phyloP scores from a whole-genome alignment of 345 rosid species.

The Heritiera fomes region DNA sequence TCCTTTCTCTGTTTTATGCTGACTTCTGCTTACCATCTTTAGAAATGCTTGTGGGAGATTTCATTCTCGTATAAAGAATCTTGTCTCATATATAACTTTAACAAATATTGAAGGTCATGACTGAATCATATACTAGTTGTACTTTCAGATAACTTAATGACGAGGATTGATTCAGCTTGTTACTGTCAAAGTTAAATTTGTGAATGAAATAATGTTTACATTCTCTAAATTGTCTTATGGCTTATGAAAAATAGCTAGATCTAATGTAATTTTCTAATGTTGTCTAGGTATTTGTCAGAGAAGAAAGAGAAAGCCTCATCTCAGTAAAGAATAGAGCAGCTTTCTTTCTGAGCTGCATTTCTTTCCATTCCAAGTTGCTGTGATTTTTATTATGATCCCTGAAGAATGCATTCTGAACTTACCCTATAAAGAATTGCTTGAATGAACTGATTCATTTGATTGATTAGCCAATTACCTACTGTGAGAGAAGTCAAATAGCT shows the following conservation, averaged over 20 bases:
- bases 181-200: background rate
- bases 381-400: slow-evolving; percentile 16
- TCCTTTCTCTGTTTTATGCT: background rate
- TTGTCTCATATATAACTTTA: background rate
- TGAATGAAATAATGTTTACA: background rate
- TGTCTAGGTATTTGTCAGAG: slow-evolving; percentile 41
- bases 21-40: background rate
- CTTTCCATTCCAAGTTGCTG: background rate
- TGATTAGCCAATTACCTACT: background rate
- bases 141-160: background rate
- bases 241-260: background rate
- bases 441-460: background rate
- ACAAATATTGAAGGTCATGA: background rate
- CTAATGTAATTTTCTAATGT: background rate
- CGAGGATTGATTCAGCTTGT: background rate
- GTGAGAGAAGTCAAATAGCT: background rate
- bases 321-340: slow-evolving; percentile 37
- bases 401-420: background rate
- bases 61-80: background rate
- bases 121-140: background rate
- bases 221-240: background rate
- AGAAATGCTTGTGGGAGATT: background rate
- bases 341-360: background rate
- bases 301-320: slow-evolving; percentile 40
- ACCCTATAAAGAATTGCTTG: background rate